These are phyloP conservation scores for Angomonas ambiguus DNA, from an alignment of 208 protist species.

Conservation along the genomic window DNA sequence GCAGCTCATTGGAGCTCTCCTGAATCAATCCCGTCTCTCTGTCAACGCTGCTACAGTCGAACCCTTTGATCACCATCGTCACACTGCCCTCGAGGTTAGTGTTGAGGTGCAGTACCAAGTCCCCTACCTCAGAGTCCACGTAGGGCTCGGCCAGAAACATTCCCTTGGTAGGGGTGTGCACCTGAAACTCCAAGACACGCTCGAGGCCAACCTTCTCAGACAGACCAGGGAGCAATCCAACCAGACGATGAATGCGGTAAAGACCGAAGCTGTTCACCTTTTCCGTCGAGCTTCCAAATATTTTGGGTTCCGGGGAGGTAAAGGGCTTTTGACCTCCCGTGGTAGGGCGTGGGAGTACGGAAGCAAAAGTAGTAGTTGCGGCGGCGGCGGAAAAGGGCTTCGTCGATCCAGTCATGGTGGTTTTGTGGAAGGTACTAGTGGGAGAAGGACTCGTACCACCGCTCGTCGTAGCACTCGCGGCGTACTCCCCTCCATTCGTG, in stretches of 20 bases:
- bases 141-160: conserved; percentile 34
- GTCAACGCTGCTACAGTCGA: conserved; percentile 52
- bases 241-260: conserved; percentile 38
- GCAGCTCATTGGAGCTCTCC: conserved; percentile 42
- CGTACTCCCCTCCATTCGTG: background rate
- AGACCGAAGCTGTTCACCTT: conserved; percentile 18
- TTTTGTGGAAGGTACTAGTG: background rate
- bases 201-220: conserved; percentile 54
- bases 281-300: background rate
- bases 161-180: conserved; percentile 25
- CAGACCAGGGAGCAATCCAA: conserved; percentile 44
- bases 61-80: conserved; percentile 31
- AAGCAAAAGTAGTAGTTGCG: no score
- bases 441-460: background rate
- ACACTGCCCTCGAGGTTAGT: conserved; percentile 40
- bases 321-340: no score
- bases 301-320: background rate
- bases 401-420: background rate
- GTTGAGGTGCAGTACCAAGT: conserved; percentile 50
- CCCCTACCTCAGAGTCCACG: conserved; percentile 30
- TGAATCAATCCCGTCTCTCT: conserved; percentile 19
- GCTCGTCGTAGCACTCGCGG: background rate
- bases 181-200: conserved; percentile 64
- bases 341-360: no score
- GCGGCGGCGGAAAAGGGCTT: background rate